Percentiles rank a stretch among this genome's conserved stretches.
Evolutionary conservation across 75 land plant species (phyloP).

Genomic region (Isoetes taiwanensis): DNA sequence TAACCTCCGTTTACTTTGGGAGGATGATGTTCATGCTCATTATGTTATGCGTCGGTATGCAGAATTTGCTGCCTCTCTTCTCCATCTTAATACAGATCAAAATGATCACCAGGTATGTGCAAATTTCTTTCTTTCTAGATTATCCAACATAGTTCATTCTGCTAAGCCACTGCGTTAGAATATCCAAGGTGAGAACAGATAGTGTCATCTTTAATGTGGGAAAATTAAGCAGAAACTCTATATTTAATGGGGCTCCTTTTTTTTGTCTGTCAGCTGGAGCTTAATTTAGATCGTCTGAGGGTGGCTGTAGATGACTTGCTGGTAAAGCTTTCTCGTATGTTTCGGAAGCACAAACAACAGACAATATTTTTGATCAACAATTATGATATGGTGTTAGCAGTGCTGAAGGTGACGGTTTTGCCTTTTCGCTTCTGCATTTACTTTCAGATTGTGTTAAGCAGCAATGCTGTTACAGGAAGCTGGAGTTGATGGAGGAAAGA

Average conservation of each 20-base stretch:
- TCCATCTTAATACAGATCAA: constrained; percentile 84
- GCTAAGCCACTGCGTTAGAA: too few relatives aligned
- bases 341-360: constrained; percentile 60
- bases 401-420: constrained; percentile 53
- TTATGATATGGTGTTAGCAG: constrained; percentile 92
- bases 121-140: neutral
- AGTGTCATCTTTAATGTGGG: neutral
- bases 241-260: neutral
- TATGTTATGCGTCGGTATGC: constrained; percentile 98
- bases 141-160: too few relatives aligned
- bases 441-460: neutral
- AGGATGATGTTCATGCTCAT: constrained; percentile 98
- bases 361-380: constrained; percentile 97
- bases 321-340: constrained; percentile 63
- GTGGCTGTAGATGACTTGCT: constrained; percentile 91
- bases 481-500: constrained; percentile 77
- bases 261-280: constrained; percentile 50
- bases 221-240: neutral
- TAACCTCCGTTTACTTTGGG: constrained; percentile 82
- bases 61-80: constrained; percentile 92
- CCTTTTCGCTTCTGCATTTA: neutral
- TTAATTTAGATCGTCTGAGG: constrained; percentile 82
- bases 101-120: constrained; percentile 90
- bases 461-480: constrained; percentile 55
- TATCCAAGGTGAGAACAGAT: neutral